Conservation (phyloP, 163 green algal species). For the Chloroidium sp. region DNA sequence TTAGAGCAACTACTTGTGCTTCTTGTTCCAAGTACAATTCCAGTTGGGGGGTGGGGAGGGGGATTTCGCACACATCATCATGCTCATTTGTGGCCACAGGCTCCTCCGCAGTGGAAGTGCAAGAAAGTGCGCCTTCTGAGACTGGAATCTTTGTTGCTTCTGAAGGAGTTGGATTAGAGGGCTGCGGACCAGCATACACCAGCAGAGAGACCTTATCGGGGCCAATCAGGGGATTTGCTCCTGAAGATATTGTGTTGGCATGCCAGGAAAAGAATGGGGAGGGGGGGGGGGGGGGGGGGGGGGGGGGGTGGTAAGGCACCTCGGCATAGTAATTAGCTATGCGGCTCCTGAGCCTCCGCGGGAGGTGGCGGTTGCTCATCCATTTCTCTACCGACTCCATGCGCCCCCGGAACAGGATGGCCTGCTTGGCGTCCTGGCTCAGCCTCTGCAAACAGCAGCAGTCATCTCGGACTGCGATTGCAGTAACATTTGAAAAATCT, state of each 20-base stretch:
- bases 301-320: background rate
- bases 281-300: too few species aligned
- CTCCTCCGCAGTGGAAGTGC: too few species aligned
- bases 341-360: background rate
- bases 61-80: background rate
- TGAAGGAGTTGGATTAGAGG: too few species aligned
- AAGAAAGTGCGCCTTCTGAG: too few species aligned
- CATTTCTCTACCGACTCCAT: slow-evolving; percentile 26
- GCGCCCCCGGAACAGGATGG: slow-evolving; percentile 5
- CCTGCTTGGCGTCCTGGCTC: slow-evolving; percentile 5
- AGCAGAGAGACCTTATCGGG: too few species aligned
- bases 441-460: slow-evolving; percentile 6
- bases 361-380: slow-evolving; percentile 18
- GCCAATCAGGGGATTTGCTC: too few species aligned
- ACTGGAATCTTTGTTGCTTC: too few species aligned
- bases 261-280: too few species aligned
- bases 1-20: background rate
- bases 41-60: background rate
- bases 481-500: slow-evolving; percentile 4
- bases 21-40: background rate
- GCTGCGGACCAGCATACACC: too few species aligned
- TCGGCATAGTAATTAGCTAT: slow-evolving; percentile 19
- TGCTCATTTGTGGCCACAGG: background rate
- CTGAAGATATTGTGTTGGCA: too few species aligned
- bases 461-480: background rate